Evolutionary conservation across 495 filamentous ascomycete species (phyloP).

Genomic region (Penicillium daleae): DNA sequence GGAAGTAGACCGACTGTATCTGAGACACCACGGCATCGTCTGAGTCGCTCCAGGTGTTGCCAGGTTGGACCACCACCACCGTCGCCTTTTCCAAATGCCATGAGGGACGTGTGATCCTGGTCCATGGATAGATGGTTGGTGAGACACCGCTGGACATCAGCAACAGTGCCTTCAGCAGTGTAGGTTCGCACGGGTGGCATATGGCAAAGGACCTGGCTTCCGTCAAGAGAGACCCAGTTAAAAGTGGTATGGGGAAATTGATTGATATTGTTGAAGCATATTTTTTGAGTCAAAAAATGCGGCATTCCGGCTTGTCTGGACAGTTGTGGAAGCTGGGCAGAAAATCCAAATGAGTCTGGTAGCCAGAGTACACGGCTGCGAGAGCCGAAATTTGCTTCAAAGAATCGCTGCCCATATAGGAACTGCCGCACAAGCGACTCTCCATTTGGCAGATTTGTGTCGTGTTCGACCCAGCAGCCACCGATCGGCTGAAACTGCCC

Average conservation of each 20-base stretch:
- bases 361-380: slow-evolving; percentile 93
- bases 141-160: slow-evolving; percentile 88
- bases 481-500: slow-evolving; percentile 93
- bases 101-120: slow-evolving; percentile 80
- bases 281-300: slow-evolving; percentile 95
- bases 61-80: slow-evolving; percentile 94
- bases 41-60: slow-evolving; percentile 89
- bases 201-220: slow-evolving; percentile 94
- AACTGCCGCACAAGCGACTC: slow-evolving; percentile 95
- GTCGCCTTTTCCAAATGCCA: slow-evolving; percentile 95
- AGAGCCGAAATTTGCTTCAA: slow-evolving; percentile 89
- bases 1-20: slow-evolving; percentile 84
- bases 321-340: slow-evolving; percentile 88
- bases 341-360: slow-evolving; percentile 97
- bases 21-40: slow-evolving; percentile 87
- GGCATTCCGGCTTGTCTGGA: slow-evolving; percentile 91
- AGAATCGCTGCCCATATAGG: slow-evolving; percentile 90
- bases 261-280: slow-evolving; percentile 98
- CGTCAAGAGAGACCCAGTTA: slow-evolving; percentile 94
- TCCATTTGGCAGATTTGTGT: slow-evolving; percentile 94
- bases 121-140: slow-evolving; percentile 94
- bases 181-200: slow-evolving; percentile 96
- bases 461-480: slow-evolving; percentile 99
- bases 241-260: slow-evolving; percentile 98
- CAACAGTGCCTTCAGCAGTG: slow-evolving; percentile 91